These are phyloP conservation scores for Candida neerlandica DNA, from an alignment of 1,139 yeast genomes.

Conservation along the genomic window DNA sequence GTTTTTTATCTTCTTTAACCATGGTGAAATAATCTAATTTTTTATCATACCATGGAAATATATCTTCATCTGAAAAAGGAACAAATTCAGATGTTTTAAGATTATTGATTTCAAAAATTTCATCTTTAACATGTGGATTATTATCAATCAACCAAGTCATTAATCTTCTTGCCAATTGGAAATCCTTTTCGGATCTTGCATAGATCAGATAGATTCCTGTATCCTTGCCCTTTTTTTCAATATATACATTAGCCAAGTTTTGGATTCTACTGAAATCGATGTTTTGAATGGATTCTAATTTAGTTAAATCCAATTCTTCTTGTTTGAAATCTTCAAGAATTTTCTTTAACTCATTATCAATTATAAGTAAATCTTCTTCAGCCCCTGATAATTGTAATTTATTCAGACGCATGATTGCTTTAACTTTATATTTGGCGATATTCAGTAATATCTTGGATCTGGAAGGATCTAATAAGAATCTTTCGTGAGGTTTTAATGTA, in stretches of 20 bases:
- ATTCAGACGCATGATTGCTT: neutral
- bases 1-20: constrained; percentile 6
- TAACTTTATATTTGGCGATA: constrained; percentile 6
- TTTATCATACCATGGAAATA: constrained; percentile 39
- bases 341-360: constrained; percentile 8
- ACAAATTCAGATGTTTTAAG: constrained; percentile 17
- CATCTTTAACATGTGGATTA: constrained; percentile 31
- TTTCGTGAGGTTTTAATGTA: constrained; percentile 30
- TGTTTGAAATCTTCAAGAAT: constrained; percentile 16
- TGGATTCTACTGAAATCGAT: constrained; percentile 31
- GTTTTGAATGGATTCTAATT: constrained; percentile 28
- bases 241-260: constrained; percentile 38
- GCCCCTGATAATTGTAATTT: constrained; percentile 10
- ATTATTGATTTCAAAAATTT: constrained; percentile 15
- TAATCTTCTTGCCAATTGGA: constrained; percentile 39
- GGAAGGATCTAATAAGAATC: constrained; percentile 39
- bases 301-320: constrained; percentile 34
- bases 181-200: constrained; percentile 18
- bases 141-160: constrained; percentile 42
- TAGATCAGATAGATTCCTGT: constrained; percentile 15
- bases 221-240: constrained; percentile 22
- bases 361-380: constrained; percentile 3
- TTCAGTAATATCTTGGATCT: constrained; percentile 6
- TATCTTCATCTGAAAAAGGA: constrained; percentile 36
- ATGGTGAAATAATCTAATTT: constrained; percentile 21